Evolutionary conservation across 495 filamentous ascomycete species (phyloP).

Genomic region (Glarea lozoyensis): DNA sequence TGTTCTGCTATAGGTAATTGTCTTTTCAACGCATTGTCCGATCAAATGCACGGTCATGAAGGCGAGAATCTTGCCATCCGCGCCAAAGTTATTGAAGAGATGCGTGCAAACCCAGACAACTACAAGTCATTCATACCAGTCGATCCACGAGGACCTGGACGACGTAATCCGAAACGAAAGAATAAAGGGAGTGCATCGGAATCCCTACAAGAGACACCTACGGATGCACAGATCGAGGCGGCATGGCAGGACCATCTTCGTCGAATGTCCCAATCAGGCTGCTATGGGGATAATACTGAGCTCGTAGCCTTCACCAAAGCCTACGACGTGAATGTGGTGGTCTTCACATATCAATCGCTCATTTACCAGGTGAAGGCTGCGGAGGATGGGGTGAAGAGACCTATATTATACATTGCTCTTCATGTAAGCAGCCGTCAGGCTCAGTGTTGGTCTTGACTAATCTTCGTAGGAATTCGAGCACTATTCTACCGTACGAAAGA

Average conservation of each 20-base stretch:
- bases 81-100: slow-evolving; percentile 49
- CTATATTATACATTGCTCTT: slow-evolving; percentile 57
- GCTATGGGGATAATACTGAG: slow-evolving; percentile 66
- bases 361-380: slow-evolving; percentile 36
- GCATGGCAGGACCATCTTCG: slow-evolving; percentile 54
- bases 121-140: slow-evolving; percentile 62
- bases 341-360: slow-evolving; percentile 41
- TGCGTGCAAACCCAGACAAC: slow-evolving; percentile 47
- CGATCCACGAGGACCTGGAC: slow-evolving; percentile 44
- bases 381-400: slow-evolving; percentile 26
- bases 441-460: slow-evolving; percentile 4
- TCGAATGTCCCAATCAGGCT: slow-evolving; percentile 51
- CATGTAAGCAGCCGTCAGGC: slow-evolving; percentile 46
- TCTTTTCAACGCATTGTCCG: slow-evolving; percentile 68
- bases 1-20: slow-evolving; percentile 49
- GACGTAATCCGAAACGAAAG: slow-evolving; percentile 55
- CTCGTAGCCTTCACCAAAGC: slow-evolving; percentile 58
- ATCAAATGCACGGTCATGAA: slow-evolving; percentile 63
- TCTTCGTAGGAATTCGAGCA: slow-evolving; percentile 53
- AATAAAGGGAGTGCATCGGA: slow-evolving; percentile 35
- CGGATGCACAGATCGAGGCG: slow-evolving; percentile 48
- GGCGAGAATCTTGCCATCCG: slow-evolving; percentile 51
- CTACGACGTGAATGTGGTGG: slow-evolving; percentile 53
- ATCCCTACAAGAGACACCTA: slow-evolving; percentile 25
- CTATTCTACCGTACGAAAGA: slow-evolving; percentile 63